These are phyloP conservation scores for Plasmodium berghei DNA, from an alignment of 169 alveolate species.

Conservation along the genomic window DNA sequence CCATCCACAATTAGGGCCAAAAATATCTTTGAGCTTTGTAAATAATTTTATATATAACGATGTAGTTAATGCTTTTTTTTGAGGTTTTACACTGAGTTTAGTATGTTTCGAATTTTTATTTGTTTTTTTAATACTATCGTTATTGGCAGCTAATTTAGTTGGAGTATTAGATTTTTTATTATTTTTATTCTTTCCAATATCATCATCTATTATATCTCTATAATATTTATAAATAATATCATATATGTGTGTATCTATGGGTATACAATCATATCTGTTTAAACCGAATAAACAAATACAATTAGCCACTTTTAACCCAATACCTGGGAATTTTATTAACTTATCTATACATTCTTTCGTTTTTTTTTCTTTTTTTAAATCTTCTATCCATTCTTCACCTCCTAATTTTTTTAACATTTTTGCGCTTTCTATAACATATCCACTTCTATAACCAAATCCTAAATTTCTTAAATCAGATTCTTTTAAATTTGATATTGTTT, in stretches of 20 bases:
- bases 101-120: background rate
- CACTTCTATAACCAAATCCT: constrained; percentile 82
- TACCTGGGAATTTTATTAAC: constrained; percentile 85
- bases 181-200: background rate
- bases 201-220: constrained; percentile 21
- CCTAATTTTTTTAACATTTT: constrained; percentile 62
- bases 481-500: constrained; percentile 56
- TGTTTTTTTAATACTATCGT: background rate
- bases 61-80: constrained; percentile 45
- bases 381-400: constrained; percentile 76
- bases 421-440: constrained; percentile 76
- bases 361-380: constrained; percentile 57
- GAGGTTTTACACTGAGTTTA: background rate
- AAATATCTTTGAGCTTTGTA: constrained; percentile 31
- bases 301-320: constrained; percentile 95
- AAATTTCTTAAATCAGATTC: constrained; percentile 72
- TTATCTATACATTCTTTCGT: constrained; percentile 43
- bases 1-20: constrained; percentile 77
- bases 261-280: constrained; percentile 86
- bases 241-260: constrained; percentile 94
- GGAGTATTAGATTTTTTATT: background rate
- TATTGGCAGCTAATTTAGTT: background rate
- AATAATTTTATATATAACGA: constrained; percentile 46
- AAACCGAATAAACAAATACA: constrained; percentile 91
- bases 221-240: constrained; percentile 66